Conservation (phyloP, 768 basidiomycete genomes). For the Leucosporidium yakuticum region DNA sequence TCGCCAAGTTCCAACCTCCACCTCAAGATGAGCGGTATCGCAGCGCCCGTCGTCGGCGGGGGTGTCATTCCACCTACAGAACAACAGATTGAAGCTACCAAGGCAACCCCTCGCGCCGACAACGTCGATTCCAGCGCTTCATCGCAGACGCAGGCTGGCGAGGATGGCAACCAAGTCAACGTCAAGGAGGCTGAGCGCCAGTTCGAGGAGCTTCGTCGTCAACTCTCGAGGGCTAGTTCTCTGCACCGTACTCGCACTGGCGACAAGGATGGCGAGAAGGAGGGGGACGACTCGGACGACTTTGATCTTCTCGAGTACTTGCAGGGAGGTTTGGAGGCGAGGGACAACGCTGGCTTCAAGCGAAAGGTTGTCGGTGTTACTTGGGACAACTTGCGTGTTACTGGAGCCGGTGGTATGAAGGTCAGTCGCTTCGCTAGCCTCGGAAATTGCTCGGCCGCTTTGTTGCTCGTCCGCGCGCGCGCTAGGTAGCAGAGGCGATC, state of each 20-base stretch:
- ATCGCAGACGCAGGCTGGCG: no score
- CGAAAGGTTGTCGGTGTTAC: constrained; percentile 12
- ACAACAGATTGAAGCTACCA: no score
- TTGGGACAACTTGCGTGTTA: constrained; percentile 22
- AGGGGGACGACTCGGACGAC: constrained; percentile 18
- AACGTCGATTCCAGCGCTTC: no score
- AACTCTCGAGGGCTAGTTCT: neutral
- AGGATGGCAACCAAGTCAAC: constrained; percentile 3
- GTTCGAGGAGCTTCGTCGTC: constrained; percentile 19
- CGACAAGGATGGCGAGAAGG: constrained; percentile 30
- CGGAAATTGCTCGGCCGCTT: neutral
- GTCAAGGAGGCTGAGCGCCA: constrained; percentile 28
- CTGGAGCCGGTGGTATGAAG: constrained; percentile 16
- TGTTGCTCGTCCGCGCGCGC: neutral
- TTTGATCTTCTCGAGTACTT: constrained; percentile 25
- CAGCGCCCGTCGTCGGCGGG: no score
- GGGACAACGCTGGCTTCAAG: constrained; percentile 9
- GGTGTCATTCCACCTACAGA: no score
- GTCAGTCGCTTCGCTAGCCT: neutral
- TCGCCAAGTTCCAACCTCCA: no score
- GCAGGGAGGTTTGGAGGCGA: neutral
- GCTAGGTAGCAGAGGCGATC: no score
- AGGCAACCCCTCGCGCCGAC: no score
- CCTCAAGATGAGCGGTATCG: no score
- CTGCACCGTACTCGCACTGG: neutral